Evolutionary conservation across 306 rosid species (phyloP), one percentile per base, ranked within the genome.

Genomic region (Cicer yamashitae): DNA sequence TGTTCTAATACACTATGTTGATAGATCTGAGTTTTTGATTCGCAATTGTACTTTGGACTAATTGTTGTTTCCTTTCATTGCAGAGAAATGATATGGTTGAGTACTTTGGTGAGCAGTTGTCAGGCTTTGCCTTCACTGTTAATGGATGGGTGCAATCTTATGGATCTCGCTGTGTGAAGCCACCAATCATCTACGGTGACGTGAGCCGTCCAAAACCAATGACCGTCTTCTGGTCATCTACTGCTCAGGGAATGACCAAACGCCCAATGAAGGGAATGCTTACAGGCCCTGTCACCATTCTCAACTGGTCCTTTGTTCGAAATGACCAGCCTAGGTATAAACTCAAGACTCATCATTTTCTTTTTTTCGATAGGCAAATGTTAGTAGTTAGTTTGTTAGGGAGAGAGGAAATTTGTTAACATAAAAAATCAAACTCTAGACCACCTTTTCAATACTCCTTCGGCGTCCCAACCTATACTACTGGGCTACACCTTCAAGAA

Each of bases 191-290:
- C 84, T 91, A 86, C 15, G 97, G 97, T 57, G 97, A 89, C 56
- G 97, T 91, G 63, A 91, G 97, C 84, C 97, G 97, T 47, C 96
- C 97, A 52, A 91, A 91, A 34, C 65, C 96, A 54, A 91, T 91
- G 97, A 91, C 97, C 0, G 97, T 93, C 62, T 88, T 91, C 83
- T 93, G 97, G 98, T 93, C 96, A 69, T 85, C 97, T 2, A 34
- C 58, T 12, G 98, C 96, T 74, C 98, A 93, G 70, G 82, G 91
- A 76, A 82, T 88, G 90, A 93, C 97, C 6, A 83, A 85, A 63
- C 89, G 93, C 67, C 96, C 97, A 74, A 91, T 92, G 97, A 92
- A 92, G 89, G 97, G 96, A 79, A 92, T 92, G 97, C 97, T 92
- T 77, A 92, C 97, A 0, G 97, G 97, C 72, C 97, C 97, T 2